These are phyloP conservation scores for Neoboletus brunneissimus DNA, from an alignment of 768 basidiomycete genomes.

Conservation along the genomic window DNA sequence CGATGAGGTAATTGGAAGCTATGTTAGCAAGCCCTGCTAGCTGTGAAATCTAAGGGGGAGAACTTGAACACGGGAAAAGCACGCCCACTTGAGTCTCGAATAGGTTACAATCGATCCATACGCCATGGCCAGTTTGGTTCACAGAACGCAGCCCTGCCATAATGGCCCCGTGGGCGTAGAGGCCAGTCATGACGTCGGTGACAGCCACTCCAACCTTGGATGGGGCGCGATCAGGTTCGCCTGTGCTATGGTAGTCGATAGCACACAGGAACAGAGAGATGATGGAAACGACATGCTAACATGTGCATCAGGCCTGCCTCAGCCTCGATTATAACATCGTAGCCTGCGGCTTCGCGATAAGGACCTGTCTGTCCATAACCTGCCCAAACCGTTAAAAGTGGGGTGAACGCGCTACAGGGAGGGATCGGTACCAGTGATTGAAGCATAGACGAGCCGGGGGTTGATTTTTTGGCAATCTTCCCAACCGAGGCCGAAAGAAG, in stretches of 20 bases:
- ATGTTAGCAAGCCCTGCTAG: conserved; percentile 90
- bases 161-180: conserved; percentile 91
- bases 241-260: conserved; percentile 54
- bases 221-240: conserved; percentile 81
- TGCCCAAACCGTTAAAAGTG: conserved; percentile 22
- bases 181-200: conserved; percentile 83
- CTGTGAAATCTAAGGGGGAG: conserved; percentile 37
- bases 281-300: conserved; percentile 41
- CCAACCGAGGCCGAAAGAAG: conserved; percentile 80
- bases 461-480: conserved; percentile 79
- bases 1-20: conserved; percentile 89
- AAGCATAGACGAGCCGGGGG: conserved; percentile 79
- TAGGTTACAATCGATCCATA: conserved; percentile 89
- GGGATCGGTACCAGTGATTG: conserved; percentile 67
- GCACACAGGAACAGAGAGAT: conserved; percentile 4
- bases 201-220: conserved; percentile 95
- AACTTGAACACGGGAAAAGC: background rate
- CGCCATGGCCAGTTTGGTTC: conserved; percentile 79
- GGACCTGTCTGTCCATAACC: conserved; percentile 91
- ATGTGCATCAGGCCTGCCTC: conserved; percentile 96
- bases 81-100: conserved; percentile 81
- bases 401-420: background rate
- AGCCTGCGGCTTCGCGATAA: conserved; percentile 77
- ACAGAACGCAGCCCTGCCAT: conserved; percentile 86
- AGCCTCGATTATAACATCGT: conserved; percentile 83